Conservation (phyloP, 805 yeast species). For the Metschnikowia chrysomelidarum region DNA sequence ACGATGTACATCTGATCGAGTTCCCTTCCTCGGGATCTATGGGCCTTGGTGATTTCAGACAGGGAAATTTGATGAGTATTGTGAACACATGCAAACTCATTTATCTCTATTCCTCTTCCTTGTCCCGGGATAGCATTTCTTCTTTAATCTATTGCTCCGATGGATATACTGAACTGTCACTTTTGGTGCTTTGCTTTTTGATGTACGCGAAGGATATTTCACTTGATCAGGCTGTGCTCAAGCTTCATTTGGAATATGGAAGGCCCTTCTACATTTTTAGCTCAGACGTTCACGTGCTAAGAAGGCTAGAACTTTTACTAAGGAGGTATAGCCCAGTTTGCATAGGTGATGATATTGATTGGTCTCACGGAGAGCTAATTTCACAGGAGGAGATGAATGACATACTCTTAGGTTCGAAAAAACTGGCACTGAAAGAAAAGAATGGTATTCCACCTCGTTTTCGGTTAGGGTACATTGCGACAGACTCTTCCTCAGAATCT, state of each 20-base stretch:
- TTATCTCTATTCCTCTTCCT: constrained; percentile 36
- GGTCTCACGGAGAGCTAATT: constrained; percentile 33
- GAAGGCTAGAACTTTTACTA: constrained; percentile 62
- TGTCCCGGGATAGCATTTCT: constrained; percentile 34
- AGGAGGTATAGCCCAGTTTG: constrained; percentile 55
- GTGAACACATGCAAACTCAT: constrained; percentile 69
- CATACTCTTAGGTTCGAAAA: constrained; percentile 25
- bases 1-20: constrained; percentile 35
- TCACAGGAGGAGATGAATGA: constrained; percentile 33
- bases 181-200: constrained; percentile 66
- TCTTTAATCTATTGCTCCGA: constrained; percentile 76
- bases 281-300: constrained; percentile 65
- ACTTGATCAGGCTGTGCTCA: constrained; percentile 63
- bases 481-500: constrained; percentile 22
- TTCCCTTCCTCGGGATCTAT: constrained; percentile 87
- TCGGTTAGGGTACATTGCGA: constrained; percentile 30
- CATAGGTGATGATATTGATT: constrained; percentile 18
- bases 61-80: constrained; percentile 60
- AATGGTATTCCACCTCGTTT: constrained; percentile 12
- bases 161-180: constrained; percentile 88
- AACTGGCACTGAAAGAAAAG: constrained; percentile 1
- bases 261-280: constrained; percentile 85
- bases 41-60: constrained; percentile 67
- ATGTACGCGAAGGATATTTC: constrained; percentile 64
- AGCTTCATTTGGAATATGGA: constrained; percentile 58